Conservation (phyloP, 129 eudicot genomes). For the Saposhnikovia divaricata region DNA sequence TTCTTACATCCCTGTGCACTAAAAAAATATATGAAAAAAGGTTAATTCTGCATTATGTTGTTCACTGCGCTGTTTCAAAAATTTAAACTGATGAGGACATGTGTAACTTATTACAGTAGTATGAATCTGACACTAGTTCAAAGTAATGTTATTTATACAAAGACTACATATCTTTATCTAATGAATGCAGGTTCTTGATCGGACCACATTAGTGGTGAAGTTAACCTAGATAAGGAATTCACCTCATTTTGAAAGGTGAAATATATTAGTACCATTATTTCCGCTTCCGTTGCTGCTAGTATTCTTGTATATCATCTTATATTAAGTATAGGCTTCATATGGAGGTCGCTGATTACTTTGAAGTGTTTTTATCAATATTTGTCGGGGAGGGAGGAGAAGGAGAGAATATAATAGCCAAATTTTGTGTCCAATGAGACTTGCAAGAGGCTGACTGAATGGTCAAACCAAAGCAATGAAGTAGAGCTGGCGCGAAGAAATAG, state of each 20-base stretch:
- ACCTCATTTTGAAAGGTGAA: conserved; percentile 53
- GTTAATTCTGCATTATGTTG: not conserved
- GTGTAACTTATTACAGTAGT: not conserved
- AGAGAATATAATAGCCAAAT: not conserved
- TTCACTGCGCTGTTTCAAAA: not conserved
- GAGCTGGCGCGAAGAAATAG: not conserved
- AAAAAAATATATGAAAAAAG: not conserved
- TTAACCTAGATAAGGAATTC: conserved; percentile 84
- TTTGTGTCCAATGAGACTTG: not conserved
- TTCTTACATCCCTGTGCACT: not conserved
- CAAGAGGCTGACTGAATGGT: not conserved
- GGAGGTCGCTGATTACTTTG: not conserved
- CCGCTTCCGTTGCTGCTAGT: not conserved
- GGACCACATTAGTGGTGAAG: conserved; percentile 48
- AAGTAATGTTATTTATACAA: not conserved
- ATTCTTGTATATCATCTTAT: not conserved
- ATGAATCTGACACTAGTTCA: not conserved
- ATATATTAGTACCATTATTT: not conserved
- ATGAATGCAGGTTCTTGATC: conserved; percentile 51
- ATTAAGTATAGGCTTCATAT: not conserved
- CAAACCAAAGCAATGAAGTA: not conserved
- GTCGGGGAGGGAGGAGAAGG: not conserved
- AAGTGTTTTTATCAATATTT: not conserved
- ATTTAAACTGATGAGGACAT: not conserved
- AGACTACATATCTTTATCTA: not conserved